Evolutionary conservation across 2,329 filamentous ascomycete genomes (phyloP).

Genomic region (Alternaria consortialis): DNA sequence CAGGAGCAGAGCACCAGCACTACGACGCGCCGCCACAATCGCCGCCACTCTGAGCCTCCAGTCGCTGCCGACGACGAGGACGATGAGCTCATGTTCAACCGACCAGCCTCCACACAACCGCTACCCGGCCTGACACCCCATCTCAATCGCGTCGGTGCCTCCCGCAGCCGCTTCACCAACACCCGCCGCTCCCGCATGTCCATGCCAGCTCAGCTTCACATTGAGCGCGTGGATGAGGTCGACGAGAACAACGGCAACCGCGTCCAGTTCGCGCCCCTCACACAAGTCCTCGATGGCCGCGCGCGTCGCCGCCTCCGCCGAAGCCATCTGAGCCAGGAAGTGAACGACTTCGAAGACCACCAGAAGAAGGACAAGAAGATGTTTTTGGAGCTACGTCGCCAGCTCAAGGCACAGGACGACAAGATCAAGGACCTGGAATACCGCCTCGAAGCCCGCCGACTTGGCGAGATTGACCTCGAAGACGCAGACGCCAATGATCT

Average conservation of each 20-base stretch:
- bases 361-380: slow-evolving; percentile 50
- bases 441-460: slow-evolving; percentile 47
- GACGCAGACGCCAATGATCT: slow-evolving; percentile 48
- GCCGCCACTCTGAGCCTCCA: slow-evolving; percentile 49
- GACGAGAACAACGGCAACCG: slow-evolving; percentile 27
- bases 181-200: slow-evolving; percentile 45
- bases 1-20: slow-evolving; percentile 22
- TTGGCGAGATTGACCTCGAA: slow-evolving; percentile 51
- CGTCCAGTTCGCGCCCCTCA: slow-evolving; percentile 49
- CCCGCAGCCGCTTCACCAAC: slow-evolving; percentile 35
- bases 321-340: slow-evolving; percentile 53
- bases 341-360: slow-evolving; percentile 51
- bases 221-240: slow-evolving; percentile 38
- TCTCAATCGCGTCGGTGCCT: slow-evolving; percentile 41
- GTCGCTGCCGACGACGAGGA: slow-evolving; percentile 27
- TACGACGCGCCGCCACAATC: slow-evolving; percentile 31
- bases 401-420: slow-evolving; percentile 50
- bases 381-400: slow-evolving; percentile 47
- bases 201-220: slow-evolving; percentile 46
- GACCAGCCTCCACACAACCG: slow-evolving; percentile 38
- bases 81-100: slow-evolving; percentile 27
- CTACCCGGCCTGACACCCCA: slow-evolving; percentile 44
- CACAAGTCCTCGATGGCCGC: slow-evolving; percentile 44
- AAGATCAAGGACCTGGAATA: slow-evolving; percentile 50
- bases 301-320: slow-evolving; percentile 52